Evolutionary conservation across 2,329 filamentous ascomycete genomes (phyloP).

Genomic region (Grosmannia penicillata): DNA sequence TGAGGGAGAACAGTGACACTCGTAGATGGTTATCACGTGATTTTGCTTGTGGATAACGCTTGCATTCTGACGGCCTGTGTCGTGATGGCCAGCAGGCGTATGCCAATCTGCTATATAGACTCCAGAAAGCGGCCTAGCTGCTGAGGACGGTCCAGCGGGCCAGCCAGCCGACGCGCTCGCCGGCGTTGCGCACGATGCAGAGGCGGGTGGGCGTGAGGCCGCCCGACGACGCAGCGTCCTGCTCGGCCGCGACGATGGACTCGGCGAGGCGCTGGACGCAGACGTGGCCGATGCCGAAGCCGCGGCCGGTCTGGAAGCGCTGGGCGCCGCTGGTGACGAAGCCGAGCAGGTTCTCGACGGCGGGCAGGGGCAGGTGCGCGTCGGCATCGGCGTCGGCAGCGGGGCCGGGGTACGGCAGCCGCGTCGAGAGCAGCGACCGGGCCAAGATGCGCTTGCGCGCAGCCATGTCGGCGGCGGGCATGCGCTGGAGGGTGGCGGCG

Average conservation of each 20-base stretch:
- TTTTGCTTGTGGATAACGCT: too few species aligned
- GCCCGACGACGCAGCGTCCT: neutral
- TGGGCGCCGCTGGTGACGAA: constrained; percentile 84
- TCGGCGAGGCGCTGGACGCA: constrained; percentile 40
- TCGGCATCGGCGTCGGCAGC: constrained; percentile 20
- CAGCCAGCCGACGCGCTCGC: constrained; percentile 64
- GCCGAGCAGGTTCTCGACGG: constrained; percentile 63
- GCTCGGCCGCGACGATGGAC: constrained; percentile 14
- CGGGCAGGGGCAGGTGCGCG: constrained; percentile 55
- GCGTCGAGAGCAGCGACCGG: constrained; percentile 29
- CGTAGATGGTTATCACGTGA: too few species aligned
- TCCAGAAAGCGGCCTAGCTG: too few species aligned
- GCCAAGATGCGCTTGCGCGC: constrained; percentile 29
- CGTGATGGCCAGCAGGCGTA: too few species aligned
- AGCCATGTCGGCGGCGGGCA: constrained; percentile 18
- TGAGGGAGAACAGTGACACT: too few species aligned
- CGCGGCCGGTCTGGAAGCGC: constrained; percentile 61
- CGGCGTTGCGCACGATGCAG: constrained; percentile 72
- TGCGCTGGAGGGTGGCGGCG: constrained; percentile 5
- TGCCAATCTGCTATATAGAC: too few species aligned
- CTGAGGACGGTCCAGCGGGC: constrained; percentile 23
- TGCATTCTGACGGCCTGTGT: too few species aligned
- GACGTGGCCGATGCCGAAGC: constrained; percentile 55
- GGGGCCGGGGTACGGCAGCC: constrained; percentile 20
- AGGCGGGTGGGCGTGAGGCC: constrained; percentile 21